These are phyloP conservation scores for Candida jianshihensis DNA, from an alignment of 805 yeast genomes.

Conservation along the genomic window DNA sequence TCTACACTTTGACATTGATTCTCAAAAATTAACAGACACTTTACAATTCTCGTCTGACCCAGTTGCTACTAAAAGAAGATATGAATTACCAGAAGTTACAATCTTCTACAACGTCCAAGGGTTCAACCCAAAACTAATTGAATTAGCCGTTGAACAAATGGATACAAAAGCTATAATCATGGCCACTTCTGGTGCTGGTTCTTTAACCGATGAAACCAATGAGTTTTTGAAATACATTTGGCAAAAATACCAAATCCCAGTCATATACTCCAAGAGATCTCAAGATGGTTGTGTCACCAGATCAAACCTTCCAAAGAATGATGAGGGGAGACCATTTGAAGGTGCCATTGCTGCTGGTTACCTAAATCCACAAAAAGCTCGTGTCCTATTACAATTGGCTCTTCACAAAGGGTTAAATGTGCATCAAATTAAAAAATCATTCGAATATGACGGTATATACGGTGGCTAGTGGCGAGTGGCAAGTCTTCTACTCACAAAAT, in stretches of 20 bases:
- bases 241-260: constrained; percentile 38
- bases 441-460: constrained; percentile 33
- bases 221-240: constrained; percentile 31
- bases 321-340: constrained; percentile 26
- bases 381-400: constrained; percentile 52
- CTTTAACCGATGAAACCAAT: constrained; percentile 1
- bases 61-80: constrained; percentile 19
- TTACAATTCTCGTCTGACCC: constrained; percentile 20
- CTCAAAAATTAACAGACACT: constrained; percentile 13
- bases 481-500: too few relatives aligned
- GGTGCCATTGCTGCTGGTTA: constrained; percentile 58
- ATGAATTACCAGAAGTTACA: constrained; percentile 37
- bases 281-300: constrained; percentile 67
- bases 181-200: constrained; percentile 69
- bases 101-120: constrained; percentile 59
- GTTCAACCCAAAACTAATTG: constrained; percentile 41
- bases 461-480: too few relatives aligned
- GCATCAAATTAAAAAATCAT: constrained; percentile 29
- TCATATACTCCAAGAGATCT: constrained; percentile 58
- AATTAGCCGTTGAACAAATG: constrained; percentile 37
- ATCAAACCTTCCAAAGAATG: constrained; percentile 34
- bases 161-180: constrained; percentile 49
- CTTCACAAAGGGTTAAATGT: constrained; percentile 29
- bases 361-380: constrained; percentile 57
- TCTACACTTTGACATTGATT: constrained; percentile 31